Evolutionary conservation across 1,284 basidiomycete species (phyloP).

Genomic region (Tilletia indica): DNA sequence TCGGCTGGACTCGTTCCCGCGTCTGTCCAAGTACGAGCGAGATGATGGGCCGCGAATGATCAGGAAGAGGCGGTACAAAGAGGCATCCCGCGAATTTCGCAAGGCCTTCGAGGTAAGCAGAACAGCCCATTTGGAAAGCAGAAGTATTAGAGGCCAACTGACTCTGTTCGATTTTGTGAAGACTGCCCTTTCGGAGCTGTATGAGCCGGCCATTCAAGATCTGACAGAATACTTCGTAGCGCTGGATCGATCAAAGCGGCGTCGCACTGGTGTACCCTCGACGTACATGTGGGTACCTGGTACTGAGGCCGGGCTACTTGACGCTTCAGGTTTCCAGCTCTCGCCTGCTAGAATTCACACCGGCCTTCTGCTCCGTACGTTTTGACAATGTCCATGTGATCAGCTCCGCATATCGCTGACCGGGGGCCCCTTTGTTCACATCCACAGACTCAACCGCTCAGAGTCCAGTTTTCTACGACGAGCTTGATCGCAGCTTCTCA

Average conservation of each 20-base stretch:
- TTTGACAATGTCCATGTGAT: neutral
- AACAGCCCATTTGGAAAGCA: neutral
- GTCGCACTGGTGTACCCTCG: too few species aligned
- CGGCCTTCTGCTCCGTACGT: neutral
- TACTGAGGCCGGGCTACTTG: neutral
- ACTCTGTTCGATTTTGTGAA: neutral
- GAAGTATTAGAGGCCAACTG: neutral
- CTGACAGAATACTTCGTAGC: slow-evolving; percentile 1
- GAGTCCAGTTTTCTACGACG: neutral
- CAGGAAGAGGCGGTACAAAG: neutral
- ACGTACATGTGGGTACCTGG: neutral
- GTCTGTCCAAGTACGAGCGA: neutral
- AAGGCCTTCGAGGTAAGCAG: neutral
- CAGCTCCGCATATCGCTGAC: too few species aligned
- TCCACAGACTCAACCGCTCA: neutral
- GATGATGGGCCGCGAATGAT: slow-evolving; percentile 9
- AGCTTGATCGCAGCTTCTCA: neutral
- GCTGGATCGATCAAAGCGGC: neutral
- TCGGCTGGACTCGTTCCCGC: slow-evolving; percentile 1
- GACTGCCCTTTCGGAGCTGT: neutral
- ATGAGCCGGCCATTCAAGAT: neutral
- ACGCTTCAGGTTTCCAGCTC: too few species aligned
- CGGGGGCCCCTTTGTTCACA: too few species aligned
- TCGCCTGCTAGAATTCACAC: neutral
- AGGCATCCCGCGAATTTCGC: neutral